Percentiles rank a stretch among this genome's conserved stretches.
Conservation (phyloP, 1,284 basidiomycete genomes). For the Microbotryum silenes-acaulis region DNA sequence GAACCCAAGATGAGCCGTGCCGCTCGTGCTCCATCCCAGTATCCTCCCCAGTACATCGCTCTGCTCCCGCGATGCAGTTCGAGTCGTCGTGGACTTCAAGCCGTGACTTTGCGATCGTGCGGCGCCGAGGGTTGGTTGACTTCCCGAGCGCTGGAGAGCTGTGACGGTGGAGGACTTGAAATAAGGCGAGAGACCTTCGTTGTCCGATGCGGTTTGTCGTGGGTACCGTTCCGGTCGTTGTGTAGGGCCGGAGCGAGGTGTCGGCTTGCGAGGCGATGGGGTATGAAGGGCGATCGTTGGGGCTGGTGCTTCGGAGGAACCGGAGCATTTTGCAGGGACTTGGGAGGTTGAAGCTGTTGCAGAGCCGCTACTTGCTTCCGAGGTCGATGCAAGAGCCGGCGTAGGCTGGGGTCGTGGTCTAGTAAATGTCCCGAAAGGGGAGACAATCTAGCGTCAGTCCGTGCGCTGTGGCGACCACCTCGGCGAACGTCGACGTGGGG, state of each 20-base stretch:
- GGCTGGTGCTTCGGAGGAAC: no score
- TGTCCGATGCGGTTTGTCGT: not conserved
- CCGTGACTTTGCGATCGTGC: not conserved
- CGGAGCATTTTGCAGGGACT: no score
- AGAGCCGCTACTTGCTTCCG: no score
- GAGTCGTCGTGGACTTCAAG: slow-evolving; percentile 1
- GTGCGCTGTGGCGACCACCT: no score
- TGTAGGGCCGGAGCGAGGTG: not conserved
- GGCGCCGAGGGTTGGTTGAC: not conserved
- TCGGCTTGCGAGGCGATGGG: no score
- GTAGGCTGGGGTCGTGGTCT: slow-evolving; percentile 11
- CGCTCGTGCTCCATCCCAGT: slow-evolving; percentile 31
- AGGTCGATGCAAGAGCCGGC: not conserved
- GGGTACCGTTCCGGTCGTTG: not conserved
- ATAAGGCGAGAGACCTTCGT: not conserved
- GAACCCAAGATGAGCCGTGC: not conserved
- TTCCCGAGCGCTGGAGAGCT: not conserved
- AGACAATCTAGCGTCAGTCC: not conserved
- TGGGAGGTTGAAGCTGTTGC: no score
- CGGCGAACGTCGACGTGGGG: not conserved
- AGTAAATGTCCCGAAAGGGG: not conserved
- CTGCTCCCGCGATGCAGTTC: not conserved
- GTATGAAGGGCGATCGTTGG: no score
- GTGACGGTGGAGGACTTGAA: not conserved
- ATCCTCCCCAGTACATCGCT: slow-evolving; percentile 35